Conservation (phyloP, 129 eudicot genomes). For the Lactuca sativa region DNA sequence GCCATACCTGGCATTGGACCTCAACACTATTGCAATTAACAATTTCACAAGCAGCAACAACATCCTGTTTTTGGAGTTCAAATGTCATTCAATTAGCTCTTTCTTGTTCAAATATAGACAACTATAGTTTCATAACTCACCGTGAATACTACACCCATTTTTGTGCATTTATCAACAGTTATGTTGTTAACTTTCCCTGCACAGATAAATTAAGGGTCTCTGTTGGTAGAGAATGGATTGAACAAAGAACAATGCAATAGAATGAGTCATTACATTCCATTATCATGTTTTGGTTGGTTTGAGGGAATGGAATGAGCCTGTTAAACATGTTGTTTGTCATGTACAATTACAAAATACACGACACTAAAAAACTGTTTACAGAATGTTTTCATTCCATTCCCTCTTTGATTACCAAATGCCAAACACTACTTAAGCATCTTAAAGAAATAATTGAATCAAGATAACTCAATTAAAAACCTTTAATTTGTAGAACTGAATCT, state of each 20-base stretch:
- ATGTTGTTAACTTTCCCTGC: constrained; percentile 97
- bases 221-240: no score
- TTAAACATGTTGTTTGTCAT: no score
- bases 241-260: no score
- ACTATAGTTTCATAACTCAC: constrained; percentile 43
- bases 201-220: constrained; percentile 1
- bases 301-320: no score
- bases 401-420: no score
- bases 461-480: constrained; percentile 39
- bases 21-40: constrained; percentile 90
- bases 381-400: no score
- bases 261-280: no score
- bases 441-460: not conserved
- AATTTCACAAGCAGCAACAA: constrained; percentile 98
- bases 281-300: no score
- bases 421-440: not conserved
- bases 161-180: constrained; percentile 94
- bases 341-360: no score
- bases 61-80: constrained; percentile 59
- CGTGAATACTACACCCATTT: constrained; percentile 86
- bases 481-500: constrained; percentile 82
- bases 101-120: not conserved
- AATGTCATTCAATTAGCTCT: not conserved
- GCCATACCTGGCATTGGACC: constrained; percentile 99
- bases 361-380: no score